These are phyloP conservation scores for Bullera alba DNA, from an alignment of 768 basidiomycete species.

Conservation along the genomic window DNA sequence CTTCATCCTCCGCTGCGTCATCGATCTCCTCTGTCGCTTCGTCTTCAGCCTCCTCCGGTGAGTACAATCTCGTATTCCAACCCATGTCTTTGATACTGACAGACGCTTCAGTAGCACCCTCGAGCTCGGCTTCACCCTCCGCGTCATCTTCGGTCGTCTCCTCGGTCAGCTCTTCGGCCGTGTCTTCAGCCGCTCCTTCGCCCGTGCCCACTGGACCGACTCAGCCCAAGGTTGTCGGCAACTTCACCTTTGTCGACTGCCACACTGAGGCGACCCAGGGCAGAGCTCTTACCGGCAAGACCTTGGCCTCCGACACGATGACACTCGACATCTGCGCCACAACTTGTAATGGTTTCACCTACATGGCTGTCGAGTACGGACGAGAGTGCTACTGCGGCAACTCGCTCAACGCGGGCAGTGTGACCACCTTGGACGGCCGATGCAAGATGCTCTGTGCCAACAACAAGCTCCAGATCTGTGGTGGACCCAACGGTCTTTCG, in stretches of 20 bases:
- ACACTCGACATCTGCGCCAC: background rate
- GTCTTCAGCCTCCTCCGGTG: too few relatives aligned
- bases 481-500: background rate
- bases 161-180: too few relatives aligned
- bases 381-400: background rate
- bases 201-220: background rate
- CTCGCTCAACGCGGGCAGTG: background rate
- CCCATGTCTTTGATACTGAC: too few relatives aligned
- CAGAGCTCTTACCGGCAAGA: background rate
- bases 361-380: background rate
- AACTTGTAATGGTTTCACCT: background rate
- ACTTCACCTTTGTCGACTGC: slow-evolving; percentile 4
- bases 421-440: too few relatives aligned
- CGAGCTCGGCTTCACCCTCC: background rate
- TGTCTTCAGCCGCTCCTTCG: too few relatives aligned
- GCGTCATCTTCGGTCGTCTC: too few relatives aligned
- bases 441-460: background rate
- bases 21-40: too few relatives aligned
- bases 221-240: background rate
- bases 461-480: background rate
- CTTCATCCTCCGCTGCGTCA: too few relatives aligned
- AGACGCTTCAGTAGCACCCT: too few relatives aligned
- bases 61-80: too few relatives aligned
- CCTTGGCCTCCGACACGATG: background rate
- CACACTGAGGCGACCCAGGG: too few relatives aligned